Percentiles rank a stretch among this genome's conserved stretches.
Conservation (phyloP, 192 early-diverging fungal genomes). For the Umbelopsis sp. region DNA sequence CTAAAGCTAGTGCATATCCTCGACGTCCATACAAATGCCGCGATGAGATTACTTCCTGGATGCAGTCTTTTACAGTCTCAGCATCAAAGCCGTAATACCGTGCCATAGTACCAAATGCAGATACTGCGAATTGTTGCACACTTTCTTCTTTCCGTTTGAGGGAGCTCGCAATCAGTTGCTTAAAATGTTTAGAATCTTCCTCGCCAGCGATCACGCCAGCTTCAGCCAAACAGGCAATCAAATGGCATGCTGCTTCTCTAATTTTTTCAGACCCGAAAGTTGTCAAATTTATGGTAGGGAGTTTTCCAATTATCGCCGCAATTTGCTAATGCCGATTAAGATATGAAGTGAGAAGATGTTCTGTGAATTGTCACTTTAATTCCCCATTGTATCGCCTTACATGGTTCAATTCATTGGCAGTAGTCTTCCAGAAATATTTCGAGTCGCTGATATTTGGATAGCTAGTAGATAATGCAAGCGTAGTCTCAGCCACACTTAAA, state of each 20-base stretch:
- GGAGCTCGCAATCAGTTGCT: constrained; percentile 50
- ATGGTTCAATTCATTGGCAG: constrained; percentile 19
- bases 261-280: constrained; percentile 66
- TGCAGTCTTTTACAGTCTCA: constrained; percentile 40
- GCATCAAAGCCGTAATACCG: constrained; percentile 42
- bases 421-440: constrained; percentile 27
- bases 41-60: constrained; percentile 34
- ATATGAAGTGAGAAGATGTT: not conserved
- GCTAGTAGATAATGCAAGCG: constrained; percentile 43
- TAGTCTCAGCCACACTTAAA: constrained; percentile 63
- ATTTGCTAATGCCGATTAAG: constrained; percentile 29
- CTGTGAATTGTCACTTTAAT: not conserved
- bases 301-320: constrained; percentile 34
- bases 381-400: constrained; percentile 22
- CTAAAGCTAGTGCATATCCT: constrained; percentile 69
- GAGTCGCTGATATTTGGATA: constrained; percentile 3
- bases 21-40: constrained; percentile 53
- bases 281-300: constrained; percentile 48
- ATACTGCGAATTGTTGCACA: constrained; percentile 57
- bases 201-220: not conserved
- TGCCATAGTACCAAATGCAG: constrained; percentile 49
- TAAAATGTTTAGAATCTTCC: constrained; percentile 41
- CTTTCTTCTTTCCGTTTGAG: constrained; percentile 69
- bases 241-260: constrained; percentile 52
- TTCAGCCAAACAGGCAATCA: constrained; percentile 50